Base-by-base conservation (phyloP, 176 grass and related monocot genomes). In the Canna indica region DNA sequence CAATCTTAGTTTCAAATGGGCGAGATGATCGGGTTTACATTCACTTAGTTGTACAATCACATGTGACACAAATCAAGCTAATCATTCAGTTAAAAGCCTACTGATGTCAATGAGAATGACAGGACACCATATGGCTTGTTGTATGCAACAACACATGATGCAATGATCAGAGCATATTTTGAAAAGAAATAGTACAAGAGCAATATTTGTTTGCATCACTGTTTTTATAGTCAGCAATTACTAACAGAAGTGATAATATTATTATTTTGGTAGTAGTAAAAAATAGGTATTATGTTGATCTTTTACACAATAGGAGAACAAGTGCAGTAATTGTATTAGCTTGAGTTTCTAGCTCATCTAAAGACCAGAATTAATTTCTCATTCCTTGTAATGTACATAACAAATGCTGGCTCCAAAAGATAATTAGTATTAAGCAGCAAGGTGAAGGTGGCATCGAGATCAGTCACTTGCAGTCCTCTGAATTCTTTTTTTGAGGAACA, bases 291-390 rank as follows among this genome's bases (percentile, higher is more conserved):
- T 22, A 32, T 38, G 7, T 41, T 41, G 63, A 66, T 66, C 33
- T 41, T 66, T 38, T 66, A 39, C 63, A 66, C 63, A 66, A 39
- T 25, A 66, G 18, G 22, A 66, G n/a, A 66, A 38, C 63, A 25
- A 66, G 63, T 39, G 35, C 35, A 16, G 13, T 44, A 18, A 58
- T 58, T 7, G 53, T 25, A 41, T 13, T 66, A 38, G 34, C 35
- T 24, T 41, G 63, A 39, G 63, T 66, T 66, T 66, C 34, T 39
- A 66, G 63, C 35, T 41, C 63, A 41, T 38, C 63, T 66, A 24
- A 38, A 66, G 34, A 24, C 20, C 35, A n/a, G 8, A 38, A 66
- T 5, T 17, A 32, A 29, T 11, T 66, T 53, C 18, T 53, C 48
- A 53, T 53, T 18, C 48, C 48, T 53, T n/a, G 48, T 24, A 24